Conservation (phyloP, 2,329 filamentous ascomycete genomes). For the Neoscytalidium dimidiatum region DNA sequence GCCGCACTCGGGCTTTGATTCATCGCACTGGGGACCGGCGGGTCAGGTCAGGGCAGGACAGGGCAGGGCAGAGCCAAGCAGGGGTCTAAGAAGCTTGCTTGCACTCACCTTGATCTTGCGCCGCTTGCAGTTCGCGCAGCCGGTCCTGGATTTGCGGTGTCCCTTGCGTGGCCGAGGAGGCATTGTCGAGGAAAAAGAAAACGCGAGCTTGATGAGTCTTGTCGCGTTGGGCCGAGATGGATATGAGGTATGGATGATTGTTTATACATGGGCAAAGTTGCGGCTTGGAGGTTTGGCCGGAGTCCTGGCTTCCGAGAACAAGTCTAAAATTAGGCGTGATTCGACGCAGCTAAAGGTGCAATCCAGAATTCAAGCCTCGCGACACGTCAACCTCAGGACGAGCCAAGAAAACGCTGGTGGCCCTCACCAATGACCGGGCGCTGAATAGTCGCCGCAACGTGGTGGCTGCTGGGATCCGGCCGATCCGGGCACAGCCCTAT, state of each 20-base stretch:
- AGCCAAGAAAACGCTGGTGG: not conserved
- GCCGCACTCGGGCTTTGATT: conserved; percentile 31
- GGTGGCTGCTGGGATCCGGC: not conserved
- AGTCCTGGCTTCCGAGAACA: not conserved
- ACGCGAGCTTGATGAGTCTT: not conserved
- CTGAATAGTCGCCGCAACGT: not conserved
- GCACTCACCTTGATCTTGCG: conserved; percentile 14
- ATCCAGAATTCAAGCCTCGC: not conserved
- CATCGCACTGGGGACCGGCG: conserved; percentile 30
- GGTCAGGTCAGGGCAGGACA: too few relatives aligned
- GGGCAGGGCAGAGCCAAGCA: not conserved
- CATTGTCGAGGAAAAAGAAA: too few relatives aligned
- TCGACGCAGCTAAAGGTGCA: not conserved
- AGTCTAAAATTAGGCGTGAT: conserved; percentile 12
- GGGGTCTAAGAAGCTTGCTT: not conserved
- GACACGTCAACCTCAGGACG: not conserved
- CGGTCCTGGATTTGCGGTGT: conserved; percentile 12
- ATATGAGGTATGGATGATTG: not conserved
- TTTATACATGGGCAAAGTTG: not conserved
- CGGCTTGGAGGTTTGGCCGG: not conserved
- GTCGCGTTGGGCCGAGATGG: not conserved
- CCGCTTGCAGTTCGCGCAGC: conserved; percentile 14
- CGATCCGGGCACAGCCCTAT: conserved; percentile 14
- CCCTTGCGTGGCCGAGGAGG: conserved; percentile 12
- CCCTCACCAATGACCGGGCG: not conserved